Percentiles rank a stretch among this genome's conserved stretches.
These are phyloP conservation scores for Cyberlindnera sargentensis DNA, from an alignment of 805 yeast genomes.

Conservation along the genomic window DNA sequence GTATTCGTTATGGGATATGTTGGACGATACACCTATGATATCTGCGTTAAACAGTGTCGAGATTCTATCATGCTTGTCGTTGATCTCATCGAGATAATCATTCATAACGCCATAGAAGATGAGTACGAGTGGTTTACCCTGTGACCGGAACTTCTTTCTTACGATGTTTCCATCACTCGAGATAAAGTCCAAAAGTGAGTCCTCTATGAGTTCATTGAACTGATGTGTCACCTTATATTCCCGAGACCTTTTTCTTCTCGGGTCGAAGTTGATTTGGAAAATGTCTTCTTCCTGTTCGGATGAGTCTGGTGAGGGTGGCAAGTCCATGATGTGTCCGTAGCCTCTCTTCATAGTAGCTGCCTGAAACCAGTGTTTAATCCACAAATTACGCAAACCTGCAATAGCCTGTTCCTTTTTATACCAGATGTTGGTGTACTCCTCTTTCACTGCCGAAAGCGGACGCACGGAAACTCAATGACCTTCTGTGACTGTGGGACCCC, in stretches of 20 bases:
- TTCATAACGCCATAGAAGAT: constrained; percentile 21
- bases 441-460: no score
- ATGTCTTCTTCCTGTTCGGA: constrained; percentile 4
- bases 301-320: constrained; percentile 13
- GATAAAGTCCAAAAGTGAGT: constrained; percentile 9
- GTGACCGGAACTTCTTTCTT: constrained; percentile 2
- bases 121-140: constrained; percentile 11
- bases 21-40: constrained; percentile 18
- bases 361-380: no score
- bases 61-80: not conserved
- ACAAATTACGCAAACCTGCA: no score
- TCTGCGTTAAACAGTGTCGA: constrained; percentile 5
- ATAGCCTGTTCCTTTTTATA: no score
- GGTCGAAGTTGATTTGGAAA: not conserved
- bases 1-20: constrained; percentile 9
- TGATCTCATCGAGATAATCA: constrained; percentile 10
- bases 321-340: constrained; percentile 1
- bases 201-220: constrained; percentile 8
- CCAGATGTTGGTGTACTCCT: no score
- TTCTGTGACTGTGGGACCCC: no score
- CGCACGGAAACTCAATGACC: no score
- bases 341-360: constrained; percentile 9
- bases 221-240: constrained; percentile 4
- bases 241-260: not conserved
- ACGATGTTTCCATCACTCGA: not conserved